Base-by-base conservation (phyloP, 352 stramenopile species). In the Pythium sp. region DNA sequence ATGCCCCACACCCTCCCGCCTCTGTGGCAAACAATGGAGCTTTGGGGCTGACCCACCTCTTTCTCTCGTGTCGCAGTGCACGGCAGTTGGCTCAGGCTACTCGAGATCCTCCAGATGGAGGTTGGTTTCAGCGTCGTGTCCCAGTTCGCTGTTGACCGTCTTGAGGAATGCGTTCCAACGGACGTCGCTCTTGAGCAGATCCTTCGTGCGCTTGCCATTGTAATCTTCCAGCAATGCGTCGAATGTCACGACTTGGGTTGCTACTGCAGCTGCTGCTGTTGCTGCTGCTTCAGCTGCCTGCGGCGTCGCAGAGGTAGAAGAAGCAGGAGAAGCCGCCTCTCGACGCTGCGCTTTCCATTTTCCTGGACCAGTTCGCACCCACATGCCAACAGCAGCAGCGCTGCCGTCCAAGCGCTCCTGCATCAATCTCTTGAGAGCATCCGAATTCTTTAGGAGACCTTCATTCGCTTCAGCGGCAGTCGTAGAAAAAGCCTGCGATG, bases 101-200 rank as follows among this genome's bases (percentile, higher is more conserved):
- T 78, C 68, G 38, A 82, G 64, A 46, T 80, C 74, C 26, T 82
- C 75, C 47, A 84, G 47, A 65, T 68, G 54, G 22, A 51, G 26
- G 15, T 24, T 53, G 7, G n/a, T 24, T 32, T 61, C 65, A 26
- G 36, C 11, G n/a, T 58, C 56, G 64, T 70, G 64, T 65, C 64
- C 57, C 57, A 71, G 20, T 38, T 64, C 49, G 15, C n/a, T 49
- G 49, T 58, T 43, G 38, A 63, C 15, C 9, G 58, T 63, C 51
- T 47, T 46, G 54, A 76, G 55, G 61, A 81, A 78, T 18, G 46
- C 49, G 43, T 65, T 58, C 72, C 74, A 82, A 55, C 73, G 76
- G 57, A 46, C 53, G 12, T 80, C 68, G 62, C 67, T 80, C 28
- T 36, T 68, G 67, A 84, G 72, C 67, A 81, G 62, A 62, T 79